Percentiles rank a stretch among this genome's conserved stretches.
These are phyloP conservation scores for Cryptomeria japonica DNA, from an alignment of 75 land plant genomes.

Conservation along the genomic window DNA sequence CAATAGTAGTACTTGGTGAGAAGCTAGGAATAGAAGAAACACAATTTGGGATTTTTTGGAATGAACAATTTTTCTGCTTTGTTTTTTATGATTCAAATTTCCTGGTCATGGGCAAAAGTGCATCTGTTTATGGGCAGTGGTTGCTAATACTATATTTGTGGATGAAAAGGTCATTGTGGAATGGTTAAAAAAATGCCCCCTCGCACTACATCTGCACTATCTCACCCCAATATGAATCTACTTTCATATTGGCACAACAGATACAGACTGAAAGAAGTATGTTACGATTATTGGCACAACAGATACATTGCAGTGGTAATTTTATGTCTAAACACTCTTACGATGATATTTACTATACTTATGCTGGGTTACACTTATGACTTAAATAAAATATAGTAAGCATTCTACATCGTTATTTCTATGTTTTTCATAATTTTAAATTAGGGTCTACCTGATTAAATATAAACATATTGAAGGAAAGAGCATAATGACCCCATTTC, in stretches of 20 bases:
- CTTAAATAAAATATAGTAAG: background rate
- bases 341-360: background rate
- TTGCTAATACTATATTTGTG: background rate
- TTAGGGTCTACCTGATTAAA: background rate
- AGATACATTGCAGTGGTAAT: background rate
- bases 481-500: background rate
- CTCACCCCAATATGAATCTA: too few relatives aligned
- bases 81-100: background rate
- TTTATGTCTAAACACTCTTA: background rate
- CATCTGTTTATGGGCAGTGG: background rate
- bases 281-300: background rate
- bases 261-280: background rate
- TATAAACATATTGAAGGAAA: background rate
- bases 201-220: too few relatives aligned
- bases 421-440: background rate
- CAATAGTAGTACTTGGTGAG: background rate
- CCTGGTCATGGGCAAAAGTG: background rate
- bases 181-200: background rate
- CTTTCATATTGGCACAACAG: background rate
- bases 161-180: background rate
- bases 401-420: background rate
- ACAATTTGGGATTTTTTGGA: too few relatives aligned
- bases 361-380: background rate
- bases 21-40: background rate
- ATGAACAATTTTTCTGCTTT: background rate